phyloP scores from a whole-genome alignment of 1,284 basidiomycete species.

The Mycena sp. region DNA sequence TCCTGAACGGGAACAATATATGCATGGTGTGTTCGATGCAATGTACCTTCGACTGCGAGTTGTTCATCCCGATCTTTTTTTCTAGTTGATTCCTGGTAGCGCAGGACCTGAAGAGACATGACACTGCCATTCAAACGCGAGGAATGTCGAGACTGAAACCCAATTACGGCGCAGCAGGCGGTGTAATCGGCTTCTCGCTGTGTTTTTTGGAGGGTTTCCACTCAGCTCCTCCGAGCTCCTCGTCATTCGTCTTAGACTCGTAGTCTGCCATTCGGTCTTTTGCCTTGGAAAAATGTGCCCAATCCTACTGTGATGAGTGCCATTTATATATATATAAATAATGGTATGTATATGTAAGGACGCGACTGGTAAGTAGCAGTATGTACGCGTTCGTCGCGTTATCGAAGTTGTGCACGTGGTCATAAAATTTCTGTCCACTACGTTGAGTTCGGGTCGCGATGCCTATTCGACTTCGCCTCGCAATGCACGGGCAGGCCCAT shows the following conservation, averaged over 20 bases:
- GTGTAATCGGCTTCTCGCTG: too few species aligned
- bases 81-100: constrained; percentile 30
- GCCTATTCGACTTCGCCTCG: constrained; percentile 88
- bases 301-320: too few species aligned
- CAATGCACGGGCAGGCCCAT: constrained; percentile 85
- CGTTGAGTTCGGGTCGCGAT: constrained; percentile 52
- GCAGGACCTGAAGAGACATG: constrained; percentile 30
- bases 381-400: too few species aligned
- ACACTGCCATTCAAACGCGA: neutral
- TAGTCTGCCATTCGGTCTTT: too few species aligned
- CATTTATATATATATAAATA: too few species aligned
- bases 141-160: neutral
- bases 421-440: neutral
- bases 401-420: constrained; percentile 6
- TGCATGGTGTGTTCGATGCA: constrained; percentile 69
- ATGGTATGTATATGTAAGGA: too few species aligned
- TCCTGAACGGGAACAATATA: constrained; percentile 98
- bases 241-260: too few species aligned
- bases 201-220: too few species aligned
- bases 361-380: too few species aligned
- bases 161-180: too few species aligned
- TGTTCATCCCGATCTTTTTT: constrained; percentile 21
- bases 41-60: neutral
- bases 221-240: too few species aligned
- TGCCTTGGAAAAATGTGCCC: too few species aligned